Conservation (phyloP, 148 eudicot species). For the Rhododendron ovatum region DNA sequence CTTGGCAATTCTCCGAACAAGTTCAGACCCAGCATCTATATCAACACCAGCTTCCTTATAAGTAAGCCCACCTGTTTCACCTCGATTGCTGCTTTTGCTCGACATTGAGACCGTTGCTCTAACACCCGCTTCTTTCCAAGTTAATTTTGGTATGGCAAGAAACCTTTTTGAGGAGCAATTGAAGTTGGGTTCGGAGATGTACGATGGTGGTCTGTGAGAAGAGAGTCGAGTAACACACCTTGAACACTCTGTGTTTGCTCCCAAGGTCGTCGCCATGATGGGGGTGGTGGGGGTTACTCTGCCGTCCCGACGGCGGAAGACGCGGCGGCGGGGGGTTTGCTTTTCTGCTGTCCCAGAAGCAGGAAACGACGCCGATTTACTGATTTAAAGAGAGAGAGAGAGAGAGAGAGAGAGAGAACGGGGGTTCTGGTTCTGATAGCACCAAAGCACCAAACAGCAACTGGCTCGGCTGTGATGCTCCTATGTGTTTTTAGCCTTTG, state of each 20-base stretch:
- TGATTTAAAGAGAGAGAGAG: no score
- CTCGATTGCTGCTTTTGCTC: neutral
- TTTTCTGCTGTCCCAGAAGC: neutral
- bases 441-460: no score
- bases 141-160: slow-evolving; percentile 6
- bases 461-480: no score
- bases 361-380: neutral
- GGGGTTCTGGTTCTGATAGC: no score
- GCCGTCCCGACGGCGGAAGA: neutral
- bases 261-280: slow-evolving; percentile 6
- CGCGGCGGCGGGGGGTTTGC: neutral
- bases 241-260: slow-evolving; percentile 19
- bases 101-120: slow-evolving; percentile 13
- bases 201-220: neutral
- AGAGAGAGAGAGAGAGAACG: no score
- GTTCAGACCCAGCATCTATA: slow-evolving; percentile 91
- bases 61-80: slow-evolving; percentile 40
- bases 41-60: slow-evolving; percentile 92
- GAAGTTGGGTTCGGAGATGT: slow-evolving; percentile 13
- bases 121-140: neutral
- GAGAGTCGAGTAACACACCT: neutral
- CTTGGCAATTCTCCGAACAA: slow-evolving; percentile 74
- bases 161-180: slow-evolving; percentile 9
- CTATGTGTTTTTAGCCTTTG: no score
- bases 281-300: neutral